These are phyloP conservation scores for Rhizoclosmatium hyalinum DNA, from an alignment of 371 early-diverging fungal genomes.

Conservation along the genomic window DNA sequence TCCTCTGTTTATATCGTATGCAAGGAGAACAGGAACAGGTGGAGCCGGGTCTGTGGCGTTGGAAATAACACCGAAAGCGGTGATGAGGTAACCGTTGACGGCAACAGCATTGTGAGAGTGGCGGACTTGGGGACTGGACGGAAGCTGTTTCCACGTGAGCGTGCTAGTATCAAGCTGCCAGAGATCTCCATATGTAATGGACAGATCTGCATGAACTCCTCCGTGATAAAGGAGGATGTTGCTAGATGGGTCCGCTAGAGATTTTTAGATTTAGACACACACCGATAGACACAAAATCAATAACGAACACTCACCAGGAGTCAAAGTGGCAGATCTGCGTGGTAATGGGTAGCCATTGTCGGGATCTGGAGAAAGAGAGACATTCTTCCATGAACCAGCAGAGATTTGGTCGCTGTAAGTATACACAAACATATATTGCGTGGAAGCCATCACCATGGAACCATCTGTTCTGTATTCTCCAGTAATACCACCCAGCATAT, in stretches of 20 bases:
- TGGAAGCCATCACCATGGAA: background rate
- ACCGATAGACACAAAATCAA: background rate
- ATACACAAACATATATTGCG: conserved; percentile 9
- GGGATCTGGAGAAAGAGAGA: background rate
- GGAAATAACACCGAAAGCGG: conserved; percentile 29
- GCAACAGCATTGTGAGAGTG: conserved; percentile 27
- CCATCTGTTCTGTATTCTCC: conserved; percentile 5
- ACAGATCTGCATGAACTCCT: conserved; percentile 1
- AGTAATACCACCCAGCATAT: conserved; percentile 19
- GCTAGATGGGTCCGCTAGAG: conserved; percentile 7
- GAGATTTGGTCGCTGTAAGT: background rate
- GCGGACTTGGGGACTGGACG: background rate
- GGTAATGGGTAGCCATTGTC: conserved; percentile 16
- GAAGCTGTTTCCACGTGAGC: conserved; percentile 10
- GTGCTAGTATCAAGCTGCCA: conserved; percentile 22
- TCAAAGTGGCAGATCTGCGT: conserved; percentile 22
- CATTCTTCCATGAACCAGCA: conserved; percentile 10
- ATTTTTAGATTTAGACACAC: background rate
- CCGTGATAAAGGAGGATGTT: conserved; percentile 24
- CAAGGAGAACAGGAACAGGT: background rate
- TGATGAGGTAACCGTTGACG: conserved; percentile 20
- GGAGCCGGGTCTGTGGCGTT: background rate
- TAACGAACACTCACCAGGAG: conserved; percentile 4
- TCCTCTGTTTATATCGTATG: background rate
- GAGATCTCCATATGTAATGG: conserved; percentile 13